phyloP scores from a whole-genome alignment of 371 early-diverging fungal genomes.

The Phascolomyces articulosus region DNA sequence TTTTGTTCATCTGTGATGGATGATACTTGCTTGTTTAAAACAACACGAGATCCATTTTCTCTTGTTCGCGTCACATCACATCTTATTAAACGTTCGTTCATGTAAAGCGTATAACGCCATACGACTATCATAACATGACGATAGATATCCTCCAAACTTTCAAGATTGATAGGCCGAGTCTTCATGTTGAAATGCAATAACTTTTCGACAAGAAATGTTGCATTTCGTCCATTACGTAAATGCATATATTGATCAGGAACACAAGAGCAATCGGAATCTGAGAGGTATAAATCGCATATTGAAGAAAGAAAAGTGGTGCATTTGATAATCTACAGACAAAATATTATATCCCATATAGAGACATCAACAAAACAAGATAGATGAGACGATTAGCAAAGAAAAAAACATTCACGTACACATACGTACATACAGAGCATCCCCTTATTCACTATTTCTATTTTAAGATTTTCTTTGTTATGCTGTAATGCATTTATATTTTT shows the following conservation, averaged over 20 bases:
- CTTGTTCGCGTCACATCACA: constrained; percentile 5
- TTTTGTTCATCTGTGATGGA: not conserved
- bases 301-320: constrained; percentile 18
- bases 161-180: constrained; percentile 11
- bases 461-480: not conserved
- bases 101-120: constrained; percentile 10
- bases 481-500: not conserved
- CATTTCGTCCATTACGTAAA: not conserved
- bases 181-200: constrained; percentile 16
- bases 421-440: too few species aligned
- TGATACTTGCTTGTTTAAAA: not conserved
- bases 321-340: constrained; percentile 6
- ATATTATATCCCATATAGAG: too few species aligned
- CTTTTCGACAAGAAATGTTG: constrained; percentile 3
- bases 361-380: too few species aligned
- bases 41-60: not conserved
- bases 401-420: too few species aligned
- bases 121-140: constrained; percentile 15
- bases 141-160: constrained; percentile 10
- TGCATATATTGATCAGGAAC: constrained; percentile 10
- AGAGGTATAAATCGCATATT: constrained; percentile 16
- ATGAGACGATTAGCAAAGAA: too few species aligned
- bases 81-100: constrained; percentile 14
- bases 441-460: too few species aligned
- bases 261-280: constrained; percentile 13